A percentile compares a stretch with the other conserved stretches of the same genome.
phyloP scores from a whole-genome alignment of 2,329 filamentous ascomycete genomes.

The Zymoseptoria tritici region DNA sequence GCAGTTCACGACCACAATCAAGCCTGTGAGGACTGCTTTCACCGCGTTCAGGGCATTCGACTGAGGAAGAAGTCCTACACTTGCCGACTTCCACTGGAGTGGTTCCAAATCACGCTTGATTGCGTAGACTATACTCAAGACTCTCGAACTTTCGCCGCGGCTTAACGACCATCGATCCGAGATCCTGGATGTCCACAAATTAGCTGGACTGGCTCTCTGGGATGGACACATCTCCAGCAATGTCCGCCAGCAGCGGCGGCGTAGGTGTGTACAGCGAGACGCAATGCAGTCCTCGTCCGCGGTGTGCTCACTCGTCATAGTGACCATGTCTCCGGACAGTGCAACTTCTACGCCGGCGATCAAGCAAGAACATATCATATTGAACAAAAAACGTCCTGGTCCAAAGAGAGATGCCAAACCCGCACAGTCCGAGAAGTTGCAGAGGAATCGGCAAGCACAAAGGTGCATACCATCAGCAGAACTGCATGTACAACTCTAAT shows the following conservation, averaged over 20 bases:
- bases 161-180: background rate
- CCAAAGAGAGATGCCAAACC: conserved; percentile 19
- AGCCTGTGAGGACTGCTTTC: background rate
- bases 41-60: background rate
- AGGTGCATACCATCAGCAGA: conserved; percentile 5
- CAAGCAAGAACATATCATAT: background rate
- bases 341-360: background rate
- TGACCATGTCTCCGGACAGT: background rate
- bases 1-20: background rate
- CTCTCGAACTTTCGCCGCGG: background rate
- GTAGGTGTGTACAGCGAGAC: background rate
- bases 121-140: background rate
- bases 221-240: background rate
- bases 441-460: conserved; percentile 19
- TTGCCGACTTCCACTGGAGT: background rate
- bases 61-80: background rate
- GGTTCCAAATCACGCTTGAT: background rate
- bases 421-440: conserved; percentile 17
- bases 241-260: background rate
- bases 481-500: background rate
- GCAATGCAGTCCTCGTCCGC: background rate
- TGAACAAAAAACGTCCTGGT: conserved; percentile 16
- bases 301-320: background rate
- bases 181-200: background rate
- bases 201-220: background rate